These are phyloP conservation scores for Hemisphaericaspora lyxosophila DNA, from an alignment of 1,139 yeast species.

Conservation along the genomic window DNA sequence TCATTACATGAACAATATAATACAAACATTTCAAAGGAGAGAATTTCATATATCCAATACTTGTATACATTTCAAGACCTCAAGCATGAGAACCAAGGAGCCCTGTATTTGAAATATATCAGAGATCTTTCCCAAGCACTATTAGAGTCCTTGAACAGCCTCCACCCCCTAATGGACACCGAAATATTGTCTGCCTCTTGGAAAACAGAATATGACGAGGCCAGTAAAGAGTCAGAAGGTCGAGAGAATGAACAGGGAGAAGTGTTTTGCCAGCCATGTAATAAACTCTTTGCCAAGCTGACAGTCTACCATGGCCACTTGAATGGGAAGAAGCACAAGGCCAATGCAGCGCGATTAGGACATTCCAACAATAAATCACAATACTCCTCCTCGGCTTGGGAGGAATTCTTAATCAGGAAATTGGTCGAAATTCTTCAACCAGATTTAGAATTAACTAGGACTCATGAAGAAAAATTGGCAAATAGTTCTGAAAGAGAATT, in stretches of 20 bases:
- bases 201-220: constrained; percentile 27
- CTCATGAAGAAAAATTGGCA: constrained; percentile 63
- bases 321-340: constrained; percentile 72
- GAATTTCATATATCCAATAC: constrained; percentile 51
- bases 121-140: constrained; percentile 47
- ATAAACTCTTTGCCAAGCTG: constrained; percentile 59
- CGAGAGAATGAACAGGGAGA: constrained; percentile 31
- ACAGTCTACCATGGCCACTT: constrained; percentile 72
- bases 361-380: neutral
- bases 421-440: constrained; percentile 36
- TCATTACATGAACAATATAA: constrained; percentile 52
- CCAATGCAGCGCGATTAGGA: constrained; percentile 29
- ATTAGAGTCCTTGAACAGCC: constrained; percentile 40
- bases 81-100: constrained; percentile 24
- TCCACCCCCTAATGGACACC: constrained; percentile 52
- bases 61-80: constrained; percentile 46
- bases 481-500: constrained; percentile 77
- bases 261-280: constrained; percentile 64
- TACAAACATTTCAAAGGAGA: constrained; percentile 30
- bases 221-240: constrained; percentile 11
- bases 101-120: constrained; percentile 48
- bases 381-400: constrained; percentile 6
- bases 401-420: constrained; percentile 35
- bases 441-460: constrained; percentile 49
- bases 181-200: constrained; percentile 32